phyloP scores from a whole-genome alignment of 2,329 filamentous ascomycete species.

The Didymella keratinophila region DNA sequence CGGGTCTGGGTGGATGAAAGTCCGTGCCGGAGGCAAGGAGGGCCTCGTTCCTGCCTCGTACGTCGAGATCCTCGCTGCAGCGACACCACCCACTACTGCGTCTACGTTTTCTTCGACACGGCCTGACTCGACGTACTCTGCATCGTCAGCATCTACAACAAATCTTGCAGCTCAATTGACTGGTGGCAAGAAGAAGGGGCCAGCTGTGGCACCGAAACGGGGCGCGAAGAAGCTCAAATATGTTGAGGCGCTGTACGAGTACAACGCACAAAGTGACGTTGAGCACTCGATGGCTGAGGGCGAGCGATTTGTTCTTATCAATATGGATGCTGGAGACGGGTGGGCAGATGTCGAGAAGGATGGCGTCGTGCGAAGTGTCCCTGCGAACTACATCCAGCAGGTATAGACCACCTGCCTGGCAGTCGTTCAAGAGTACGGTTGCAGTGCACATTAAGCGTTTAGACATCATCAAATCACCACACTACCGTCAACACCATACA shows the following conservation, averaged over 20 bases:
- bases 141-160: slow-evolving; percentile 76
- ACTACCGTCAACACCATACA: background rate
- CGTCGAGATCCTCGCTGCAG: slow-evolving; percentile 68
- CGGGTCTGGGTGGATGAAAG: slow-evolving; percentile 89
- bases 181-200: slow-evolving; percentile 80
- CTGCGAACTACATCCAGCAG: slow-evolving; percentile 89
- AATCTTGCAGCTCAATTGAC: slow-evolving; percentile 51
- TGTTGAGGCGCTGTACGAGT: slow-evolving; percentile 92
- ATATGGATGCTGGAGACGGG: slow-evolving; percentile 87
- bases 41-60: slow-evolving; percentile 90
- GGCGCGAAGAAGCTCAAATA: slow-evolving; percentile 95
- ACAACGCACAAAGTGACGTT: slow-evolving; percentile 81
- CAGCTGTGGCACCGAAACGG: slow-evolving; percentile 86
- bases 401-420: slow-evolving; percentile 56
- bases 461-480: slow-evolving; percentile 5
- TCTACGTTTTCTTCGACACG: slow-evolving; percentile 48
- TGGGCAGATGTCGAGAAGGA: slow-evolving; percentile 98
- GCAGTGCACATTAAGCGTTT: slow-evolving; percentile 14
- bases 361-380: slow-evolving; percentile 85
- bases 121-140: slow-evolving; percentile 71
- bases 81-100: slow-evolving; percentile 49
- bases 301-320: slow-evolving; percentile 89
- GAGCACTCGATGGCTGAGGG: slow-evolving; percentile 93
- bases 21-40: slow-evolving; percentile 76
- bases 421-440: slow-evolving; percentile 23